These are phyloP conservation scores for Sclerotinia borealis DNA, from an alignment of 2,329 filamentous ascomycete genomes.

Conservation along the genomic window DNA sequence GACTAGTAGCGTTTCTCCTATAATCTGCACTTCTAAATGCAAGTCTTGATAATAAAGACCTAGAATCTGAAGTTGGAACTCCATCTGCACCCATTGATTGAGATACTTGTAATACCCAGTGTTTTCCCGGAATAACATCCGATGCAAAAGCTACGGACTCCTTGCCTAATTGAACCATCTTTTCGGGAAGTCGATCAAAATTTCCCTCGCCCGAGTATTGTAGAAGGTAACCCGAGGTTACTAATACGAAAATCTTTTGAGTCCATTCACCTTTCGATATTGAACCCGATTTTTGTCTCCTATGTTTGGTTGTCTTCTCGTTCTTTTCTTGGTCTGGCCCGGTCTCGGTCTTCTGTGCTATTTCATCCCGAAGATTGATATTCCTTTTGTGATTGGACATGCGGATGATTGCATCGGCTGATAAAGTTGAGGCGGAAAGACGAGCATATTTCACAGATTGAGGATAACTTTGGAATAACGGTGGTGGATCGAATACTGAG, in stretches of 20 bases:
- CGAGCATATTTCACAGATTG: slow-evolving; percentile 73
- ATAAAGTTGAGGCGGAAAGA: slow-evolving; percentile 59
- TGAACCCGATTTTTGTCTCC: slow-evolving; percentile 32
- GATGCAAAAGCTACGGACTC: slow-evolving; percentile 75
- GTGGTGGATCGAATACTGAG: slow-evolving; percentile 58
- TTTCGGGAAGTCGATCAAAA: slow-evolving; percentile 68
- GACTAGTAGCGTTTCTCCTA: slow-evolving; percentile 49
- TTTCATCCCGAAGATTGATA: slow-evolving; percentile 37
- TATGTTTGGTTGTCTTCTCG: slow-evolving; percentile 37
- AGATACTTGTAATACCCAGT: slow-evolving; percentile 74
- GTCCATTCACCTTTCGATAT: slow-evolving; percentile 53
- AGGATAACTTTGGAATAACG: slow-evolving; percentile 80
- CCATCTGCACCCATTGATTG: slow-evolving; percentile 58
- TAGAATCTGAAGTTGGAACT: slow-evolving; percentile 42
- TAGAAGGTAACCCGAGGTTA: slow-evolving; percentile 63
- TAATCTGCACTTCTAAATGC: slow-evolving; percentile 53
- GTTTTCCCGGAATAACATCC: slow-evolving; percentile 71
- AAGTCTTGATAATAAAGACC: slow-evolving; percentile 60
- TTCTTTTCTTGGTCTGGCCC: slow-evolving; percentile 14
- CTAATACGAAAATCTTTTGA: slow-evolving; percentile 66
- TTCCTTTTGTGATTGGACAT: slow-evolving; percentile 47
- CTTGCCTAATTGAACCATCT: slow-evolving; percentile 63
- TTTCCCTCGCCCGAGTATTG: slow-evolving; percentile 68
- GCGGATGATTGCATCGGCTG: slow-evolving; percentile 64
- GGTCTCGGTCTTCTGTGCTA: slow-evolving; percentile 28